phyloP scores from a whole-genome alignment of 2,329 filamentous ascomycete species.

The Hypoxylon sp. region DNA sequence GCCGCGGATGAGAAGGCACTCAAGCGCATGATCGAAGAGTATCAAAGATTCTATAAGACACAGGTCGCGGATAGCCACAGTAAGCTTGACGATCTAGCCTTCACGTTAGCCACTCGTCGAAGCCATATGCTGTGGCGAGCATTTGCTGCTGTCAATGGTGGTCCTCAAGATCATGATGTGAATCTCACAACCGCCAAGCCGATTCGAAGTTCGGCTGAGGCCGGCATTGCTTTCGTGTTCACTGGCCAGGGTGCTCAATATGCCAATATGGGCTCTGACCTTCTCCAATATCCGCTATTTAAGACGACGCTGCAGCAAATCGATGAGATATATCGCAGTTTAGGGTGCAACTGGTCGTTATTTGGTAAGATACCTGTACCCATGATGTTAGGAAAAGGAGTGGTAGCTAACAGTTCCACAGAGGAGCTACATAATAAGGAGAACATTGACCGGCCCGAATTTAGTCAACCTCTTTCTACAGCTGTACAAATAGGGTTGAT shows the following conservation, averaged over 20 bases:
- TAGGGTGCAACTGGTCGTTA: slow-evolving; percentile 51
- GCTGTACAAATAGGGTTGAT: slow-evolving; percentile 57
- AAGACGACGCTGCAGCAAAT: slow-evolving; percentile 35
- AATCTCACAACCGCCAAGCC: slow-evolving; percentile 30
- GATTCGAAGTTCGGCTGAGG: slow-evolving; percentile 43
- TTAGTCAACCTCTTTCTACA: slow-evolving; percentile 53
- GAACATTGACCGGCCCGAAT: slow-evolving; percentile 50
- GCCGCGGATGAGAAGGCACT: slow-evolving; percentile 52
- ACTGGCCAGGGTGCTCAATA: slow-evolving; percentile 54
- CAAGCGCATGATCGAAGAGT: slow-evolving; percentile 46
- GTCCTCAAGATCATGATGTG: slow-evolving; percentile 13
- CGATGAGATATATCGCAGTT: slow-evolving; percentile 35
- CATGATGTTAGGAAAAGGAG: neutral
- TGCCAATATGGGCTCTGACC: slow-evolving; percentile 47
- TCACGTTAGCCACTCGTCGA: slow-evolving; percentile 50
- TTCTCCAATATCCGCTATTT: slow-evolving; percentile 51
- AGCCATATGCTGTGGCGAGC: slow-evolving; percentile 51
- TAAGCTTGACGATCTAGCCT: slow-evolving; percentile 48
- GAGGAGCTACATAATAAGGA: slow-evolving; percentile 43
- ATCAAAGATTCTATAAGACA: slow-evolving; percentile 46
- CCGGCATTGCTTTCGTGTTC: slow-evolving; percentile 53
- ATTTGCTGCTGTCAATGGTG: slow-evolving; percentile 45
- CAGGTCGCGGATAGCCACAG: slow-evolving; percentile 20
- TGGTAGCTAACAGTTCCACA: slow-evolving; percentile 30
- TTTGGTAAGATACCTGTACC: slow-evolving; percentile 45